phyloP scores from a whole-genome alignment of 2,329 filamentous ascomycete species.

The Diaporthe vexans region DNA sequence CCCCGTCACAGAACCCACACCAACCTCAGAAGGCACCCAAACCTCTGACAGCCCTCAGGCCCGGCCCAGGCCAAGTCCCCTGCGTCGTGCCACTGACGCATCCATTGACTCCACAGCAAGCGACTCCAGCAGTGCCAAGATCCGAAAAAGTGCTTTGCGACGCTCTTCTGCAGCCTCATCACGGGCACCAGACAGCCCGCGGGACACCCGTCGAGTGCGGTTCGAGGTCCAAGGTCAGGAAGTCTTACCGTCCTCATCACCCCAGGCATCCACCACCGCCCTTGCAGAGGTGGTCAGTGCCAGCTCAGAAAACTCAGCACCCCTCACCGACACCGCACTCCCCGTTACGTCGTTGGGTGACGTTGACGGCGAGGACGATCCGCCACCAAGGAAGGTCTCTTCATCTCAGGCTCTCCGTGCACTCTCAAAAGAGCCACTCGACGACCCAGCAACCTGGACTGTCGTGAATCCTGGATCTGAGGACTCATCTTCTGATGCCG shows the following conservation, averaged over 20 bases:
- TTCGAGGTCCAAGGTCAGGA: constrained; percentile 73
- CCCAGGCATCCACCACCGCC: constrained; percentile 53
- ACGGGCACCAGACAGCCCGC: constrained; percentile 56
- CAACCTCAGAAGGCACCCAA: constrained; percentile 20
- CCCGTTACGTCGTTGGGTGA: constrained; percentile 46
- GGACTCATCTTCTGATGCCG: constrained; percentile 8
- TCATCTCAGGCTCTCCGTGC: constrained; percentile 55
- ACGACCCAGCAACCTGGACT: constrained; percentile 53
- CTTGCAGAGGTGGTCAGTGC: constrained; percentile 40
- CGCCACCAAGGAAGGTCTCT: constrained; percentile 52
- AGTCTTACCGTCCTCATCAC: constrained; percentile 72
- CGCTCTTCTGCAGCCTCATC: constrained; percentile 65
- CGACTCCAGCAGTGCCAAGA: constrained; percentile 55
- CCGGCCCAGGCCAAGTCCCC: constrained; percentile 46
- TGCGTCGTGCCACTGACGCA: constrained; percentile 60
- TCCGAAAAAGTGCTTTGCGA: constrained; percentile 69
- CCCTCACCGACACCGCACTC: constrained; percentile 44
- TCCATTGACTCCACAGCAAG: constrained; percentile 68
- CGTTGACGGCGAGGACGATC: constrained; percentile 51
- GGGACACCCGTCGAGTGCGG: constrained; percentile 69
- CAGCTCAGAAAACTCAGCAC: constrained; percentile 37
- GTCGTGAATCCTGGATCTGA: constrained; percentile 47
- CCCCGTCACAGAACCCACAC: constrained; percentile 28
- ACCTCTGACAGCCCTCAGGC: constrained; percentile 26
- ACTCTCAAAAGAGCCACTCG: constrained; percentile 53